phyloP scores from a whole-genome alignment of 192 early-diverging fungal genomes.

The Dissophora ornata region DNA sequence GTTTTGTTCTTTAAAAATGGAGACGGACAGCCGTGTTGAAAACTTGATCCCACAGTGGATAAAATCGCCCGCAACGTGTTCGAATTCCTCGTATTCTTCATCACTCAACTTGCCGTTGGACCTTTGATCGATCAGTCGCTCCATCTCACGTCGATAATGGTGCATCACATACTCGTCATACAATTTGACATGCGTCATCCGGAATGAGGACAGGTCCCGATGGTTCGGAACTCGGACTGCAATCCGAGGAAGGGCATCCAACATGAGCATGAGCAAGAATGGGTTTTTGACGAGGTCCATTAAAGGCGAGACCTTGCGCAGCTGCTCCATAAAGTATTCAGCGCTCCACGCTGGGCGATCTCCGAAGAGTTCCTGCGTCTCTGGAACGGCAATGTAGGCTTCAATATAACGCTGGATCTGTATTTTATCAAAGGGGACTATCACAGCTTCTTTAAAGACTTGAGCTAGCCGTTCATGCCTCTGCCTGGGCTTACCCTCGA shows the following conservation, averaged over 20 bases:
- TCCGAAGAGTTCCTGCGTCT: no score
- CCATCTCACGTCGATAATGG: not conserved
- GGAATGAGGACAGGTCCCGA: no score
- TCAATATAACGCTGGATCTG: constrained; percentile 9
- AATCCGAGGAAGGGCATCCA: not conserved
- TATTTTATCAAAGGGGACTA: not conserved
- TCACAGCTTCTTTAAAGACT: constrained; percentile 3
- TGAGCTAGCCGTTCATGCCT: no score
- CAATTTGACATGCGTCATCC: not conserved
- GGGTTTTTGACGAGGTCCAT: constrained; percentile 9
- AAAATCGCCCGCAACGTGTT: not conserved
- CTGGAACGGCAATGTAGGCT: not conserved
- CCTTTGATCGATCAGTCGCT: not conserved
- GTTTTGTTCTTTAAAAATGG: no score
- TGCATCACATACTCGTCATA: not conserved
- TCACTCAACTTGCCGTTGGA: not conserved
- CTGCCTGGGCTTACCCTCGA: no score
- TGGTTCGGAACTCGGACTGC: not conserved
- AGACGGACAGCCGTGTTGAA: no score
- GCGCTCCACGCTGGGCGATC: not conserved
- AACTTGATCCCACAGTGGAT: no score
- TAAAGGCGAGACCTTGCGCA: not conserved
- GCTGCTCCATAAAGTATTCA: not conserved
- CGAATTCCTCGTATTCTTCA: not conserved
- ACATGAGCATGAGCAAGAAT: not conserved